phyloP scores from a whole-genome alignment of 1,284 basidiomycete genomes.

The Takashimella tepidaria region DNA sequence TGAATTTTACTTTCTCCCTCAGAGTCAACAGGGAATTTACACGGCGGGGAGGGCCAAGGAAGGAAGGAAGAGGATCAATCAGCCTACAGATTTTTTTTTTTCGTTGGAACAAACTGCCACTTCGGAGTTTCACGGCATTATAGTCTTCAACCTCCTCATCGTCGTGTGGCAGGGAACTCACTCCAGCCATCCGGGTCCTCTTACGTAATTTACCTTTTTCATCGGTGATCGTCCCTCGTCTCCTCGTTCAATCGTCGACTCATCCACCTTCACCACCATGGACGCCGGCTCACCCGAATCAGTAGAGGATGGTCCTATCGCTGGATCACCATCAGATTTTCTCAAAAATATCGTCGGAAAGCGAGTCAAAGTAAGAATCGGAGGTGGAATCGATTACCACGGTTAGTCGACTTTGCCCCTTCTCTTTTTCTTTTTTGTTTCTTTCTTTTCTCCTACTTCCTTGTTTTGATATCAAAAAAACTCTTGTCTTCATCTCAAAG shows the following conservation, averaged over 20 bases:
- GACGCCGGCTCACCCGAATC: not conserved
- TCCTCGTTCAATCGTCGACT: not conserved
- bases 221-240: not conserved
- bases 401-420: slow-evolving; percentile 55
- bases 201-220: too few species aligned
- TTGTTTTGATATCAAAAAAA: too few species aligned
- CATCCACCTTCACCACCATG: not conserved
- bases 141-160: too few species aligned
- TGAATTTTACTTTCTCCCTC: not conserved
- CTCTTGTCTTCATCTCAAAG: too few species aligned
- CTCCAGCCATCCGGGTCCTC: too few species aligned
- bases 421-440: not conserved
- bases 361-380: slow-evolving; percentile 84
- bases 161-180: too few species aligned
- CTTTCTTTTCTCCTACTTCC: not conserved
- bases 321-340: slow-evolving; percentile 82
- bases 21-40: too few species aligned
- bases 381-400: slow-evolving; percentile 93
- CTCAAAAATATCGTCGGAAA: slow-evolving; percentile 93
- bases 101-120: not conserved
- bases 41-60: too few species aligned
- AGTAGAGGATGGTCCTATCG: slow-evolving; percentile 14
- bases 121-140: not conserved
- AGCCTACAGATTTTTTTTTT: too few species aligned
- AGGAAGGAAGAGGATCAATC: too few species aligned